phyloP scores from a whole-genome alignment of 768 basidiomycete genomes.

The Postia placenta region DNA sequence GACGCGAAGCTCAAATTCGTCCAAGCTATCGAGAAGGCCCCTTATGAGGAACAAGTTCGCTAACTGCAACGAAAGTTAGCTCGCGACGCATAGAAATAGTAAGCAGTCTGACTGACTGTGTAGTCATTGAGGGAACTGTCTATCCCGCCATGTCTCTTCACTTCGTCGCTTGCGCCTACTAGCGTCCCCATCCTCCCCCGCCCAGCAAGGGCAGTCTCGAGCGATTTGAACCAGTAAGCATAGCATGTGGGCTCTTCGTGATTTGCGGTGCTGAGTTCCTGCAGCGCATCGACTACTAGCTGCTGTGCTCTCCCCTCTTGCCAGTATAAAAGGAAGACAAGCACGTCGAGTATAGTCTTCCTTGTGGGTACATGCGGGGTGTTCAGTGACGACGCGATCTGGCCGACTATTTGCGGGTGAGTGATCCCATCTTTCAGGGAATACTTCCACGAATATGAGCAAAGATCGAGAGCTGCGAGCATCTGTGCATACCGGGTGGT shows the following conservation, averaged over 20 bases:
- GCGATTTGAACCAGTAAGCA: conserved; percentile 84
- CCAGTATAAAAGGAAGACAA: conserved; percentile 67
- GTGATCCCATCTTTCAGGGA: conserved; percentile 70
- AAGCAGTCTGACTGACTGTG: conserved; percentile 50
- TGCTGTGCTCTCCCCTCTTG: conserved; percentile 53
- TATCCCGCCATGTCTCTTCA: conserved; percentile 58
- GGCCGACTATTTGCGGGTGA: conserved; percentile 66
- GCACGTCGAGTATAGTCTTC: conserved; percentile 71
- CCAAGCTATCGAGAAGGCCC: conserved; percentile 54
- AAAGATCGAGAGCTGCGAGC: conserved; percentile 1
- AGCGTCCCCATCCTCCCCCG: conserved; percentile 92
- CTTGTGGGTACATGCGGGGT: conserved; percentile 76
- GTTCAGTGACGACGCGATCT: conserved; percentile 78
- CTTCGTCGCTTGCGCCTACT: conserved; percentile 92
- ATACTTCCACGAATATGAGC: conserved; percentile 35
- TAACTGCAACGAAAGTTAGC: conserved; percentile 33
- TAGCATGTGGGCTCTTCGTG: conserved; percentile 54
- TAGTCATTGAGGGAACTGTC: conserved; percentile 78
- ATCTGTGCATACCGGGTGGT: conserved; percentile 42
- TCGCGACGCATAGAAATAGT: neutral
- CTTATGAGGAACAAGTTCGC: conserved; percentile 71
- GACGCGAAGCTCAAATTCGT: conserved; percentile 79
- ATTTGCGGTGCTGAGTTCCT: conserved; percentile 64
- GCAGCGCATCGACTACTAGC: conserved; percentile 71
- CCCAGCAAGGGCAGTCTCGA: conserved; percentile 71